A percentile compares a stretch with the other conserved stretches of the same genome.
These are phyloP conservation scores for Aspergillus sergii DNA, from an alignment of 2,329 filamentous ascomycete species.

Conservation along the genomic window DNA sequence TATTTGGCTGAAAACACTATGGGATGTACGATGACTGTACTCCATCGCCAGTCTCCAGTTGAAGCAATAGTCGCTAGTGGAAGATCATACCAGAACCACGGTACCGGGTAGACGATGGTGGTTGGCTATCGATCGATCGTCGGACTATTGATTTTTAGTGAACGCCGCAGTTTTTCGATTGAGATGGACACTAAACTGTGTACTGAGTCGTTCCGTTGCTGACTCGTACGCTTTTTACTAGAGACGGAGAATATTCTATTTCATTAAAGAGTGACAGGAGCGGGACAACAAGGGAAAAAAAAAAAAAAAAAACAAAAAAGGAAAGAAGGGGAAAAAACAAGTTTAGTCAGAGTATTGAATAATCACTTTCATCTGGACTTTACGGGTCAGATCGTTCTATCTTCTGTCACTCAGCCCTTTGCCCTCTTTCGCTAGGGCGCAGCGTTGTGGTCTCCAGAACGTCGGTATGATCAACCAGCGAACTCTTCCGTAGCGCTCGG, in stretches of 20 bases:
- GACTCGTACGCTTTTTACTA: neutral
- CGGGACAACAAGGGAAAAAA: neutral
- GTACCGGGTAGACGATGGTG: conserved; percentile 5
- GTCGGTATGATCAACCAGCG: neutral
- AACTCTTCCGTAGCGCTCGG: neutral
- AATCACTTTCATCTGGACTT: neutral
- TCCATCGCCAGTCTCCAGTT: neutral
- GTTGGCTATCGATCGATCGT: conserved; percentile 17
- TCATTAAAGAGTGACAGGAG: neutral
- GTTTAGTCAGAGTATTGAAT: neutral
- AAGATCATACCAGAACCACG: conserved; percentile 12
- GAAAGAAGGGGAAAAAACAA: neutral
- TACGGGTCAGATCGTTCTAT: neutral
- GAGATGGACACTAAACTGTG: too few species aligned
- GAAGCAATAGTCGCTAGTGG: conserved; percentile 7
- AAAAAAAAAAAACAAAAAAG: neutral
- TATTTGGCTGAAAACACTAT: neutral
- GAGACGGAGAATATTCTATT: neutral
- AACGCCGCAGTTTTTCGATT: too few species aligned
- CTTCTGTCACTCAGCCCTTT: neutral
- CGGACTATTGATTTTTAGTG: conserved; percentile 18
- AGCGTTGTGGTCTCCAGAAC: neutral
- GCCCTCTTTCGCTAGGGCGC: neutral
- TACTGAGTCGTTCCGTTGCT: neutral
- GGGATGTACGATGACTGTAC: neutral